phyloP scores from a whole-genome alignment of 805 yeast species.

The Clavispora asparagi region DNA sequence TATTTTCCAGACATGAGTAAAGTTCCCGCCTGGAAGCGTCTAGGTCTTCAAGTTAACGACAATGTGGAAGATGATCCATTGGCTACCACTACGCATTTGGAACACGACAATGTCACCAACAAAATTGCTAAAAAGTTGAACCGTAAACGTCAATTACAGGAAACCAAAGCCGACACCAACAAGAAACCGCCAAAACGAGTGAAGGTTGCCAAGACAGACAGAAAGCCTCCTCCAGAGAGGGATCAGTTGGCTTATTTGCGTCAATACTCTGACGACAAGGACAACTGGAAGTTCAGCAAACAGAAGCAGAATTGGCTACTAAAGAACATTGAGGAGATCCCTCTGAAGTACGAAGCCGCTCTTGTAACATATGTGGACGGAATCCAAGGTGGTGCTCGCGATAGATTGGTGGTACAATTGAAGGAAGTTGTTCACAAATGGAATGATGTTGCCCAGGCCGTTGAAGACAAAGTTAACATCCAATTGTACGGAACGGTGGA shows the following conservation, averaged over 20 bases:
- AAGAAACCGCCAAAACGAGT: slow-evolving; percentile 65
- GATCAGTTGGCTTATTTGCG: slow-evolving; percentile 67
- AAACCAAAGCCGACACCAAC: slow-evolving; percentile 13
- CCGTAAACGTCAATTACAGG: slow-evolving; percentile 24
- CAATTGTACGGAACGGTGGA: slow-evolving; percentile 26
- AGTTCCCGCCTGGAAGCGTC: slow-evolving; percentile 81
- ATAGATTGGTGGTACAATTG: slow-evolving; percentile 49
- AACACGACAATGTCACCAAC: slow-evolving; percentile 34
- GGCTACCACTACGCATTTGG: slow-evolving; percentile 41
- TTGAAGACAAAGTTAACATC: slow-evolving; percentile 35
- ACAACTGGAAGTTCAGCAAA: slow-evolving; percentile 77
- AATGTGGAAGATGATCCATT: slow-evolving; percentile 42
- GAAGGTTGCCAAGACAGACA: slow-evolving; percentile 63
- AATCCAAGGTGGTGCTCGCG: slow-evolving; percentile 66
- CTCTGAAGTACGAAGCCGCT: slow-evolving; percentile 46
- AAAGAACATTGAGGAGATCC: slow-evolving; percentile 52
- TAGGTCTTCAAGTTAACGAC: slow-evolving; percentile 61
- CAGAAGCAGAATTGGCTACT: slow-evolving; percentile 85
- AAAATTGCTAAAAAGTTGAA: slow-evolving; percentile 40
- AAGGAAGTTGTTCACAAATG: slow-evolving; percentile 45
- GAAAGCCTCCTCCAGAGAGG: slow-evolving; percentile 68
- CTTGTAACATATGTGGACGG: slow-evolving; percentile 51
- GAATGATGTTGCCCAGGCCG: slow-evolving; percentile 47
- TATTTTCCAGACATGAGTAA: slow-evolving; percentile 10
- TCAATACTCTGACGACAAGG: slow-evolving; percentile 50